These are phyloP conservation scores for Mercurialis annua DNA, from an alignment of 345 rosid species.

Conservation along the genomic window DNA sequence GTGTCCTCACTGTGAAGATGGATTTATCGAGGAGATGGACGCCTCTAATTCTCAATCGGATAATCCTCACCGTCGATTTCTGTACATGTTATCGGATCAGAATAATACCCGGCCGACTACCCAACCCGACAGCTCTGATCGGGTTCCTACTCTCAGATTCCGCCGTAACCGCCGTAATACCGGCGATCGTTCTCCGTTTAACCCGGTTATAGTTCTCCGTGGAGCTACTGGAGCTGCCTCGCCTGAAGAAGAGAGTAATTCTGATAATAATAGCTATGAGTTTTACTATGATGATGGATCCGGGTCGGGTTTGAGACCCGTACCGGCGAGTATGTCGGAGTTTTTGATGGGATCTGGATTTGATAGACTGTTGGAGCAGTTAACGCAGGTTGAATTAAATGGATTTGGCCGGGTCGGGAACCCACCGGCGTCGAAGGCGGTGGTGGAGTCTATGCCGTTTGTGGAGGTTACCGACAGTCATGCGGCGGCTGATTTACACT, in stretches of 20 bases:
- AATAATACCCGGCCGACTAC: too few species aligned
- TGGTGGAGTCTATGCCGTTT: conserved; percentile 55
- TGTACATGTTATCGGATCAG: conserved; percentile 9
- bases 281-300: conserved; percentile 68
- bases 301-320: conserved; percentile 63
- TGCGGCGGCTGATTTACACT: conserved; percentile 43
- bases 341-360: conserved; percentile 75
- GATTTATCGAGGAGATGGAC: conserved; percentile 49
- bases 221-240: conserved; percentile 28
- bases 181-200: conserved; percentile 48
- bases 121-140: conserved; percentile 19
- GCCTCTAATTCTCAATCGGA: conserved; percentile 10
- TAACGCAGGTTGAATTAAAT: conserved; percentile 53
- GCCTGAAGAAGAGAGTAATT: conserved; percentile 20
- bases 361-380: conserved; percentile 59
- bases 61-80: conserved; percentile 11
- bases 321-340: conserved; percentile 62
- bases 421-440: conserved; percentile 73
- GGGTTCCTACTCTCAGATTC: conserved; percentile 9
- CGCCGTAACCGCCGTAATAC: conserved; percentile 39
- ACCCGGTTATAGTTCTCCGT: conserved; percentile 68
- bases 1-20: conserved; percentile 64
- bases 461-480: conserved; percentile 46
- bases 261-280: conserved; percentile 37
- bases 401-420: conserved; percentile 55